Conservation (phyloP, 2,329 filamentous ascomycete species). For the Hymenoscyphus linearis region DNA sequence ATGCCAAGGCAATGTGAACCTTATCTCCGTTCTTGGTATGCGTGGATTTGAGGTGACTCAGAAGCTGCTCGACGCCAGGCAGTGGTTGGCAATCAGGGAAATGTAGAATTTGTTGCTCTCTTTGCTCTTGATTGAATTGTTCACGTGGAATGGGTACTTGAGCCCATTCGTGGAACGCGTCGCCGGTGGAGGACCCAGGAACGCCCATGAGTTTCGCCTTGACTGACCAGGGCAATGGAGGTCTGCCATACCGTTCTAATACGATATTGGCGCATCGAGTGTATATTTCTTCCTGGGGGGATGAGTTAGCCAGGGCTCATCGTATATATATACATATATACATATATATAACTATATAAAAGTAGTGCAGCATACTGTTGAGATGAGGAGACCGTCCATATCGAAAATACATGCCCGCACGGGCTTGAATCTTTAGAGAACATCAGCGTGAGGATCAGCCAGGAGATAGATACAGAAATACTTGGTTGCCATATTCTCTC, state of each 20-base stretch:
- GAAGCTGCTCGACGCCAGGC: slow-evolving; percentile 68
- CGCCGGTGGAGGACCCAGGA: slow-evolving; percentile 37
- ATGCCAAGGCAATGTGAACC: slow-evolving; percentile 74
- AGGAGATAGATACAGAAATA: not conserved
- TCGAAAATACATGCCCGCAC: slow-evolving; percentile 94
- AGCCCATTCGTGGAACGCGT: slow-evolving; percentile 73
- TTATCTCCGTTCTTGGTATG: slow-evolving; percentile 26
- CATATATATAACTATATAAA: too few species aligned
- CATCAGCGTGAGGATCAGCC: not conserved
- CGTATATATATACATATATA: too few species aligned
- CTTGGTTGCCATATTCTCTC: not conserved
- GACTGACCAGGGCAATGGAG: slow-evolving; percentile 81
- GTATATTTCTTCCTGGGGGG: slow-evolving; percentile 70
- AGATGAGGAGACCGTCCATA: slow-evolving; percentile 92
- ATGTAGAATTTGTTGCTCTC: slow-evolving; percentile 59
- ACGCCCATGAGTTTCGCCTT: slow-evolving; percentile 68
- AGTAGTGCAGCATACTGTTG: slow-evolving; percentile 55
- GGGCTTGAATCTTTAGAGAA: slow-evolving; percentile 58
- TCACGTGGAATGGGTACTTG: slow-evolving; percentile 70
- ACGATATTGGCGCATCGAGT: slow-evolving; percentile 78
- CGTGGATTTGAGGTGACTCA: slow-evolving; percentile 47
- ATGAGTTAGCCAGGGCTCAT: not conserved
- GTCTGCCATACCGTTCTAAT: slow-evolving; percentile 67
- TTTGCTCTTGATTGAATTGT: slow-evolving; percentile 57
- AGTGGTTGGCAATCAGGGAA: slow-evolving; percentile 75